Conservation (phyloP, 1,284 basidiomycete species). For the Leccinum fuscescens region DNA sequence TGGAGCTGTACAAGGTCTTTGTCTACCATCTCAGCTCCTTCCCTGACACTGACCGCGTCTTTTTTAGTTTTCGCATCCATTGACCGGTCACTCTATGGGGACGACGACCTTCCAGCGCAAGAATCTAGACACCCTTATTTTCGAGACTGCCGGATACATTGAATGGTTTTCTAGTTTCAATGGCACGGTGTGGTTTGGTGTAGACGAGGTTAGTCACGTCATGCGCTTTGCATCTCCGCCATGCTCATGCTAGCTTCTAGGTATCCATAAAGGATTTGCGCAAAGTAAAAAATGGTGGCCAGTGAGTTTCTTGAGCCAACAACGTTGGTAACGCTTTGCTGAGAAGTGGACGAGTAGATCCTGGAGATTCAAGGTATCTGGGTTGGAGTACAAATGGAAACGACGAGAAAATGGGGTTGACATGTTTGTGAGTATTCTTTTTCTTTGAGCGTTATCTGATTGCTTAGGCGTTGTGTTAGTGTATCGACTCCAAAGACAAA, state of each 20-base stretch:
- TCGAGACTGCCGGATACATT: conserved; percentile 53
- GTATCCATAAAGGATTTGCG: conserved; percentile 48
- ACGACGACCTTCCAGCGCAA: conserved; percentile 50
- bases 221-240: not conserved
- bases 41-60: not conserved
- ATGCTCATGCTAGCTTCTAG: conserved; percentile 29
- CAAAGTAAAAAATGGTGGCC: conserved; percentile 49
- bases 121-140: conserved; percentile 43
- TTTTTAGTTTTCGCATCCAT: conserved; percentile 50
- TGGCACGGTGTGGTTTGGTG: conserved; percentile 49
- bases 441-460: not conserved
- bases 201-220: conserved; percentile 41
- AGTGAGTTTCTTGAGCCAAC: conserved; percentile 36
- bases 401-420: conserved; percentile 43
- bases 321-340: not conserved
- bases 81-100: conserved; percentile 42
- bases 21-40: not conserved
- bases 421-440: conserved; percentile 42
- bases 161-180: conserved; percentile 48
- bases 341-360: conserved; percentile 37
- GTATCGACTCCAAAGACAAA: conserved; percentile 47
- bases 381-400: conserved; percentile 61
- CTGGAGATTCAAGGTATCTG: conserved; percentile 51
- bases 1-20: conserved; percentile 48
- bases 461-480: conserved; percentile 36